These are phyloP conservation scores for Diaporthe destruens DNA, from an alignment of 2,329 filamentous ascomycete species.

Conservation along the genomic window DNA sequence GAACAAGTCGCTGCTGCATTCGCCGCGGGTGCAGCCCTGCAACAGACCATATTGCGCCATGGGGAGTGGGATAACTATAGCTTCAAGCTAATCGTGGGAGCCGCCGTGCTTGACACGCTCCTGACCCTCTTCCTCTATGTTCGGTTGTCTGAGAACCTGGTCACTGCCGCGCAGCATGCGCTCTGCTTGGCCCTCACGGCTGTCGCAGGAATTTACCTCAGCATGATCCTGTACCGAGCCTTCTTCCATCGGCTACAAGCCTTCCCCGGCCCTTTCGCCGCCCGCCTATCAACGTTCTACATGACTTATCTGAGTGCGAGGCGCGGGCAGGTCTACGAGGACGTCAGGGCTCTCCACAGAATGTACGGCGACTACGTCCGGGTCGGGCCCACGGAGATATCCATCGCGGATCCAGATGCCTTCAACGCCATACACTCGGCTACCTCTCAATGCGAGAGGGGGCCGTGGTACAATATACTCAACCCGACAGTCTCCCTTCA, in stretches of 20 bases:
- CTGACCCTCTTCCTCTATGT: slow-evolving; percentile 11
- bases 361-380: slow-evolving; percentile 44
- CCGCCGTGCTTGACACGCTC: neutral
- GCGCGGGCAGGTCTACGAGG: slow-evolving; percentile 45
- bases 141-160: slow-evolving; percentile 12
- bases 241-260: slow-evolving; percentile 43
- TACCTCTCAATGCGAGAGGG: slow-evolving; percentile 49
- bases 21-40: slow-evolving; percentile 29
- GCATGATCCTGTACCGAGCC: slow-evolving; percentile 45
- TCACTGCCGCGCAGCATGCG: slow-evolving; percentile 14
- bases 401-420: slow-evolving; percentile 48
- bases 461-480: slow-evolving; percentile 51
- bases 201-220: slow-evolving; percentile 41
- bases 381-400: slow-evolving; percentile 50
- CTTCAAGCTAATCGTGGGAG: slow-evolving; percentile 36
- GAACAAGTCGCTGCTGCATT: slow-evolving; percentile 28
- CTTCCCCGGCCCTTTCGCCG: slow-evolving; percentile 25
- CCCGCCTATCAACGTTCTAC: slow-evolving; percentile 44
- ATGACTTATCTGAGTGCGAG: slow-evolving; percentile 42
- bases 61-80: slow-evolving; percentile 37
- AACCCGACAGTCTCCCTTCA: slow-evolving; percentile 49
- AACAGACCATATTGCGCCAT: slow-evolving; percentile 25
- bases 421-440: slow-evolving; percentile 48
- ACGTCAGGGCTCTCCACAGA: slow-evolving; percentile 44
- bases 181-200: slow-evolving; percentile 12